Conservation (phyloP, 2,329 filamentous ascomycete genomes). For the Venturia oleaginea region DNA sequence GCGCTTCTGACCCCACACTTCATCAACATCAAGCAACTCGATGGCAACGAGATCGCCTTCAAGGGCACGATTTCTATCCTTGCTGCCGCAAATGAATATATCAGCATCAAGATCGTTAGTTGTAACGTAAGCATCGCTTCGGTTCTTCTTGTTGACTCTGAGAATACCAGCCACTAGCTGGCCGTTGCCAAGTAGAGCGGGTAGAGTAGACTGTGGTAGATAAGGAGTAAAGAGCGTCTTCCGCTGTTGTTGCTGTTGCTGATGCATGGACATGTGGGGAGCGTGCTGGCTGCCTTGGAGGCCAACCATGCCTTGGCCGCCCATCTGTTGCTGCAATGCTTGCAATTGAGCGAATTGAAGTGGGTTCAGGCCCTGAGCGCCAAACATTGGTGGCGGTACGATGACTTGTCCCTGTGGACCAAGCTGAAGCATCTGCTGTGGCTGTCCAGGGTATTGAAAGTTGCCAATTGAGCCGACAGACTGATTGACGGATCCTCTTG, state of each 20-base stretch:
- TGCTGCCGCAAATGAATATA: constrained; percentile 99
- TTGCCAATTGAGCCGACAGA: constrained; percentile 75
- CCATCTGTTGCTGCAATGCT: constrained; percentile 81
- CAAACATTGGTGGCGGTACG: constrained; percentile 75
- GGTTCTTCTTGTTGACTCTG: constrained; percentile 99
- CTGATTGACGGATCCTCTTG: constrained; percentile 74
- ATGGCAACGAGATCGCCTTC: constrained; percentile 94
- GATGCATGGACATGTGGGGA: constrained; percentile 46
- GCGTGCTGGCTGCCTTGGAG: constrained; percentile 62
- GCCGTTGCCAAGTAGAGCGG: constrained; percentile 80
- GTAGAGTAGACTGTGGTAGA: constrained; percentile 85
- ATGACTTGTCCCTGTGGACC: constrained; percentile 74
- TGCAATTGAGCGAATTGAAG: constrained; percentile 86
- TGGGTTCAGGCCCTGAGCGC: constrained; percentile 75
- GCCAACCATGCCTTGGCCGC: constrained; percentile 60
- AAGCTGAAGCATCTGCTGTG: constrained; percentile 67
- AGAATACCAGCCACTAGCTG: constrained; percentile 94
- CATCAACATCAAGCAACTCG: constrained; percentile 93
- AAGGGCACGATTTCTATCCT: constrained; percentile 92
- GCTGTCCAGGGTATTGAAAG: constrained; percentile 81
- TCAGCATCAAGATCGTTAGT: constrained; percentile 92
- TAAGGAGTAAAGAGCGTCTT: constrained; percentile 99
- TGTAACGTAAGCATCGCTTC: constrained; percentile 95
- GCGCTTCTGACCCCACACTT: constrained; percentile 97
- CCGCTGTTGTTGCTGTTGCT: constrained; percentile 67